A percentile compares a stretch with the other conserved stretches of the same genome.
phyloP scores from a whole-genome alignment of 2,329 filamentous ascomycete species.

The Epichloe hybrida region DNA sequence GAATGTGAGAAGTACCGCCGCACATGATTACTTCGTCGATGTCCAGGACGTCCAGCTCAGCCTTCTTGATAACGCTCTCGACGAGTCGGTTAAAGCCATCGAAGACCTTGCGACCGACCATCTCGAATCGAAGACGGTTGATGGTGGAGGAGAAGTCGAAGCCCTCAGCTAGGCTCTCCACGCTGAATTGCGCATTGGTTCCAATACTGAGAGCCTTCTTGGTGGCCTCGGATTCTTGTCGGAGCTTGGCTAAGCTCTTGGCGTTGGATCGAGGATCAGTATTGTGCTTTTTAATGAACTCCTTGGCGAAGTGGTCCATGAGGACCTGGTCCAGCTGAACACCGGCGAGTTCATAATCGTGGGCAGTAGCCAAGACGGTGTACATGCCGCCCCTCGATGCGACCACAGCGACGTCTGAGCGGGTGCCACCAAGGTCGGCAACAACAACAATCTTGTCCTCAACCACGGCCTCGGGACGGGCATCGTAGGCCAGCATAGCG shows the following conservation, averaged over 20 bases:
- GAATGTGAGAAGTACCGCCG: constrained; percentile 85
- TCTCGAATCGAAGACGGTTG: constrained; percentile 88
- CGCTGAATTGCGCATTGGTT: constrained; percentile 77
- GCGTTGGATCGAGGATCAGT: constrained; percentile 73
- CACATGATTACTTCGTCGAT: constrained; percentile 90
- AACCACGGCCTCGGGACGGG: constrained; percentile 57
- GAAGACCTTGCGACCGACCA: constrained; percentile 75
- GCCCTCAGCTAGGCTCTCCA: constrained; percentile 81
- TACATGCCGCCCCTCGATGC: constrained; percentile 92
- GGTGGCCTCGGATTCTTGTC: constrained; percentile 76
- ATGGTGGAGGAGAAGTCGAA: constrained; percentile 84
- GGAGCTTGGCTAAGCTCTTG: constrained; percentile 78
- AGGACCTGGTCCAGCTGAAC: constrained; percentile 77
- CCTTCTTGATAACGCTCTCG: constrained; percentile 78
- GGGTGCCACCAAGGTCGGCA: constrained; percentile 81
- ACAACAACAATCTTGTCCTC: constrained; percentile 86
- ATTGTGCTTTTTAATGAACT: constrained; percentile 96
- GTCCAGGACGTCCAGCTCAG: constrained; percentile 79
- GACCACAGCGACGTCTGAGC: constrained; percentile 82
- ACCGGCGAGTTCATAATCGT: constrained; percentile 91
- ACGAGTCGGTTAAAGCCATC: constrained; percentile 78
- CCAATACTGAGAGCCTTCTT: constrained; percentile 89
- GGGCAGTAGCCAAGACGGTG: constrained; percentile 81
- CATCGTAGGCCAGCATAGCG: constrained; percentile 82
- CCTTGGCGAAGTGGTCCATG: constrained; percentile 94